Base-by-base conservation (phyloP, 805 yeast species). In the Kazachstania africana region DNA sequence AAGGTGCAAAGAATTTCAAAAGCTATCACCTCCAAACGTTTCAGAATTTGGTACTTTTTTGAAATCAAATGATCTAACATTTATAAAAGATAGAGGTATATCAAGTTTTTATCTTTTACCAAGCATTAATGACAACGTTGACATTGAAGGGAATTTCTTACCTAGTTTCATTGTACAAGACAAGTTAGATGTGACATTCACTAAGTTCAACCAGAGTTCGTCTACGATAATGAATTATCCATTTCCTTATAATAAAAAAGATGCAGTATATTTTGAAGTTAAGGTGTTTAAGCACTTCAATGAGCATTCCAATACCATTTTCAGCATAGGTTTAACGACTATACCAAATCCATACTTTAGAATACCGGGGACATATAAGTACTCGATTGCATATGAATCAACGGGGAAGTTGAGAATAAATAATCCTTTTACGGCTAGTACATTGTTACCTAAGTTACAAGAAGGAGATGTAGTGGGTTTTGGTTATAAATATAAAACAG, bases 391-490 rank as follows among this genome's bases (percentile, higher is more conserved):
- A 3, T 73, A 80, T 47, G 88, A 80, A 50, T 69, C 81, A 2
- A 70, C 74, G 4, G 94, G 93, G 2, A 70, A 75, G 36, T 57
- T 78, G 34, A 64, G 82, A 38, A 68, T 79, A 30, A 77, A 74
- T 45, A 69, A 70, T 44, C 82, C 84, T 15, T 71, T 75, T 38
- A 43, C 46, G 24, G 59, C 65, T 14, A 53, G 61, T 10, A 52
- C 57, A 0, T 48, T 60, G n/a, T 50, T 63, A 27, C 65, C 67
- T 3, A 48, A 47, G 23, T 40, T 81, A 26, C 65, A 70, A 16
- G 78, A 80, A 45, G 97, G 96, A 19, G 98, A 91, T 55, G 94
- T 88, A 10, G 67, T 91, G 4, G 98, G 98, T 1, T 74, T 87
- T 24, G 98, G 98, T 0, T 80, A 82, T 49, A 66, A 87, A 34